These are phyloP conservation scores for Pseudonitzschia pungens DNA, from an alignment of 108 stramenopile genomes.

Conservation along the genomic window DNA sequence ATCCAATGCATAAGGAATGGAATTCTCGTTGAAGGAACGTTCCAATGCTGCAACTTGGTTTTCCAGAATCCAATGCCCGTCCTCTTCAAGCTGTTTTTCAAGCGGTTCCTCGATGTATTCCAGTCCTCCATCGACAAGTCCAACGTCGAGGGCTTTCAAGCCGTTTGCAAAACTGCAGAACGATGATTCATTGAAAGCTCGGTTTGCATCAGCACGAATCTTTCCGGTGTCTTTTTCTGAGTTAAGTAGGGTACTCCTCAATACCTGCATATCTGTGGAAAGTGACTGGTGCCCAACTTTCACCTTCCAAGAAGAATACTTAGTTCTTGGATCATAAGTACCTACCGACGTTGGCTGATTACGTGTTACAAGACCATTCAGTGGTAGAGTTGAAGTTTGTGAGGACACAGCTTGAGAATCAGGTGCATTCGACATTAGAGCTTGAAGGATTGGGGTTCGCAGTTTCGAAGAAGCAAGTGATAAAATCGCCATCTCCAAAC, in stretches of 20 bases:
- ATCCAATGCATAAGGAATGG: conserved; percentile 72
- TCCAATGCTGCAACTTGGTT: conserved; percentile 59
- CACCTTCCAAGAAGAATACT: conserved; percentile 69
- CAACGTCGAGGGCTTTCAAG: conserved; percentile 20
- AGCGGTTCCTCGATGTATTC: conserved; percentile 88
- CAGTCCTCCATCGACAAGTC: conserved; percentile 7
- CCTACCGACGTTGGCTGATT: conserved; percentile 4
- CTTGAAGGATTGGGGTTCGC: conserved; percentile 55
- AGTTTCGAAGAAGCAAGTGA: conserved; percentile 59
- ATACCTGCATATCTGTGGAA: conserved; percentile 35
- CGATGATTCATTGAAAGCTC: conserved; percentile 57
- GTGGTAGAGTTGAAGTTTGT: conserved; percentile 28
- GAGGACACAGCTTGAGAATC: background rate
- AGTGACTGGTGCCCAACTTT: conserved; percentile 70
- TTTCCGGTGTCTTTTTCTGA: conserved; percentile 7
- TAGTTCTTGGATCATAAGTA: background rate
- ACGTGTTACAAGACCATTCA: conserved; percentile 75
- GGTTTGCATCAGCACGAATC: conserved; percentile 75
- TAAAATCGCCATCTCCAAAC: conserved; percentile 83
- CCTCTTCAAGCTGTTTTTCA: conserved; percentile 25
- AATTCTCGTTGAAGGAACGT: conserved; percentile 37
- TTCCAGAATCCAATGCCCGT: conserved; percentile 43
- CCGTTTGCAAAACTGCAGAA: conserved; percentile 49
- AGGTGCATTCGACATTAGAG: conserved; percentile 37
- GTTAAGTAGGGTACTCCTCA: conserved; percentile 31